These are phyloP conservation scores for Spiraea crenata DNA, from an alignment of 331 rosid species.

Conservation along the genomic window DNA sequence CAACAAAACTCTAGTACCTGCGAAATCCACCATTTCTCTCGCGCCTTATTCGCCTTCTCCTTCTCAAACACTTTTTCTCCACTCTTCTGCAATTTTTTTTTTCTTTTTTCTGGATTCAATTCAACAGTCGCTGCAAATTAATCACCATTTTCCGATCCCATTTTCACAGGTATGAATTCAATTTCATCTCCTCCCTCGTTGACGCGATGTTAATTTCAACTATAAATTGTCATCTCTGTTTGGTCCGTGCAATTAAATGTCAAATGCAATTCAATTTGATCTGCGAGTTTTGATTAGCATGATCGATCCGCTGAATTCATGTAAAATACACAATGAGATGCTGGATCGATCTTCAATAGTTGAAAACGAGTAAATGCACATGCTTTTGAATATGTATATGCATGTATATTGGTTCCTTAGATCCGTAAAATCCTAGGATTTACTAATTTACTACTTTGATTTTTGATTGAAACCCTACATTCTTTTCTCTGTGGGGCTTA, in stretches of 20 bases:
- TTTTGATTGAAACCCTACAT: not conserved
- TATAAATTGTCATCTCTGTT: no score
- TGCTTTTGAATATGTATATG: not conserved
- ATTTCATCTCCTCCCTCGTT: constrained; percentile 2
- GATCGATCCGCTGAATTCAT: constrained; percentile 33
- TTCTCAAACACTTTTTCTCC: constrained; percentile 29
- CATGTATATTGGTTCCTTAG: not conserved
- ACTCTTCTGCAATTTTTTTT: constrained; percentile 1
- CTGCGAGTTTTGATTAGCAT: constrained; percentile 25
- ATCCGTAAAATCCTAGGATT: constrained; percentile 2
- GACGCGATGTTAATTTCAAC: not conserved
- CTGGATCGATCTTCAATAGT: constrained; percentile 24
- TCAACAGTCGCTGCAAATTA: constrained; percentile 25
- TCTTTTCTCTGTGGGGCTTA: not conserved
- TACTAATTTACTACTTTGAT: not conserved
- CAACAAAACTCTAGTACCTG: constrained; percentile 28
- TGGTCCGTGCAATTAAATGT: not conserved
- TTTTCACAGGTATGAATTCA: constrained; percentile 33
- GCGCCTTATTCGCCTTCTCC: constrained; percentile 62
- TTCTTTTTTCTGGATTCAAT: constrained; percentile 29
- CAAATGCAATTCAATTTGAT: constrained; percentile 31
- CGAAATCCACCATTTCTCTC: constrained; percentile 54
- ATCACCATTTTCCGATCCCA: constrained; percentile 19
- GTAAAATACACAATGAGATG: constrained; percentile 31
- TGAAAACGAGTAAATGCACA: constrained; percentile 15